Evolutionary conservation across 73 alveolate species (phyloP).

Genomic region (Vitrella brassicaformis): DNA sequence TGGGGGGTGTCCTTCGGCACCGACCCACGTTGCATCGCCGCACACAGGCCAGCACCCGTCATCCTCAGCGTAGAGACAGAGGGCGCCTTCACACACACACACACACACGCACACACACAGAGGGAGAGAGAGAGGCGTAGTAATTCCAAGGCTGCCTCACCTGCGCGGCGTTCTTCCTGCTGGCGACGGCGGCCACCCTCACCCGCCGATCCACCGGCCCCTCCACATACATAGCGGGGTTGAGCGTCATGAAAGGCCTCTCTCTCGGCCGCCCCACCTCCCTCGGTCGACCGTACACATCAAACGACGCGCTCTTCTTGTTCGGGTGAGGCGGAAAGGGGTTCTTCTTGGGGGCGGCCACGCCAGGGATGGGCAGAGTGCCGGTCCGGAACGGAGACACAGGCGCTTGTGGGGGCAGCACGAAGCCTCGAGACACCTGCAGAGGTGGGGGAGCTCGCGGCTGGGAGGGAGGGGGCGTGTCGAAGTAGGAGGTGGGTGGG

Average conservation of each 20-base stretch:
- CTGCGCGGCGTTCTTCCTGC: neutral
- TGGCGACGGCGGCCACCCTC: neutral
- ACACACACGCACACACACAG: neutral
- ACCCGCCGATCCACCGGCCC: neutral
- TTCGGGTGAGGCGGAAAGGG: neutral
- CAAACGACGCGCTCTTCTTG: neutral
- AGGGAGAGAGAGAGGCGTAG: neutral
- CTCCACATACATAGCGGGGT: neutral
- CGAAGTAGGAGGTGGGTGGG: no score
- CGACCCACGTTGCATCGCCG: neutral
- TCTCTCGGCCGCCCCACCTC: neutral
- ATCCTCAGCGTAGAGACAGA: neutral
- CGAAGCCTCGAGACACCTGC: no score
- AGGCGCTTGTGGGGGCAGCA: neutral
- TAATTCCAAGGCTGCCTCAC: neutral
- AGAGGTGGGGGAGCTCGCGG: no score
- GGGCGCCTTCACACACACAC: neutral
- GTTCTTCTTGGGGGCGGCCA: neutral
- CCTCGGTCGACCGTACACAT: neutral
- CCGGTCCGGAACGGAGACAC: neutral
- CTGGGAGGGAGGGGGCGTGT: no score
- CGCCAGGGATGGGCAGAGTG: neutral
- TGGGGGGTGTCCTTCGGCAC: neutral
- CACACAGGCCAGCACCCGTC: neutral
- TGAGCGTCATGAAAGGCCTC: neutral